Base-by-base conservation (phyloP, 1,284 basidiomycete genomes). In the Cryptococcus maquisensis region DNA sequence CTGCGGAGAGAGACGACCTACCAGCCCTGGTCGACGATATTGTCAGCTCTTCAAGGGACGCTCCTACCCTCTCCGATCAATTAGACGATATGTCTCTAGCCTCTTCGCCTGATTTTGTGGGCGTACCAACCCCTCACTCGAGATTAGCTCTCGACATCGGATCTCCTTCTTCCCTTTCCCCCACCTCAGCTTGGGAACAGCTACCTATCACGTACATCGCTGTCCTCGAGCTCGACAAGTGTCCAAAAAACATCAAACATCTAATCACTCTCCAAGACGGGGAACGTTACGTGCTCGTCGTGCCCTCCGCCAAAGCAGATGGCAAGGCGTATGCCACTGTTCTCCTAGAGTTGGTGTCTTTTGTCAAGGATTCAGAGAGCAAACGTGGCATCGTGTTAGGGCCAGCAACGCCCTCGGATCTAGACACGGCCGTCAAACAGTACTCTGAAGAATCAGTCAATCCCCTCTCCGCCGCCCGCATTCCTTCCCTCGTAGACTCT, bases 1-100 rank as follows among this genome's bases (percentile, higher is more conserved):
- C 57, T 0, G 55, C 62, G 0, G 42, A 66, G 15, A 55, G 68
- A 13, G 73, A 75, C 18, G 71, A 73, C 12, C 57, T 77, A 8
- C 55, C 64, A 0, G 54, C 46, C 4, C 28, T 68, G 1, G 67
- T 76, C 0, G 67, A 68, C 28, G 54, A 62, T 0, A 12, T 72
- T 2, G 66, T 72, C 28, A 13, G n/a, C n/a, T 45, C 42, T 36
- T 40, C 9, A 32, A n/a, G 9, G 20, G 24, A 28, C 21, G 16
- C 15, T 10, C 36, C 46, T 13, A 36, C 20, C 35, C 40, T 48
- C 24, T 52, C 45, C 20, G 26, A 45, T 20, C 43, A 15, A 24
- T 32, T 36, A n/a, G 10, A 36, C 8, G 44, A 23, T 21, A 41
- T 54, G 1, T 12, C 47, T n/a, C 2, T 51, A 9, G 15, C 49